Base-by-base conservation (phyloP, 495 filamentous ascomycete species). In the Coniosporium apollinis region DNA sequence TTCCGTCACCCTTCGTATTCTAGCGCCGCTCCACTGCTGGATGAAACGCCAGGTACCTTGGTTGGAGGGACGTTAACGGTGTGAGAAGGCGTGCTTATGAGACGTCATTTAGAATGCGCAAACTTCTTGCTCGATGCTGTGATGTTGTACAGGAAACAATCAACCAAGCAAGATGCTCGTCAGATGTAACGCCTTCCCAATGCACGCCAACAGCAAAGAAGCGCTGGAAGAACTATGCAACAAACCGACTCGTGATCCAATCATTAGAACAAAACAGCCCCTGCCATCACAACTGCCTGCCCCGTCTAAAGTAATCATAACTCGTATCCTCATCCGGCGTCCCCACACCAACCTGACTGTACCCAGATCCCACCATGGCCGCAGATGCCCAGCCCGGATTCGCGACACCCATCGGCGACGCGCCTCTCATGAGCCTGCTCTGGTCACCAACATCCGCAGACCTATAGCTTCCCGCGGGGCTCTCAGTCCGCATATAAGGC, bases 331-430 rank as follows among this genome's bases (percentile, higher is more conserved):
- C 41, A 10, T 18, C 40, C 17, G 29, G 20, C 37, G 13, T 33
- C 36, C 5, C 13, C 28, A 11, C 8, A 22, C 16, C 19, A 17
- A 9, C 30, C 39, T 18, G 36, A 36, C 25, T 19, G n/a, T n/a
- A n/a, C 37, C 14, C 37, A 11, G 9, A 41, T 31, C 22, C 15
- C 13, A 10, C 42, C 48, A 30, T 40, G 37, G 2, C 36, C 43
- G 6, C 41, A 41, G 1, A 33, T 33, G 16, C 33, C 21, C 1
- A 36, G 41, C 19, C 39, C 25, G 26, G 20, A 5, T 20, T 19
- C 15, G 20, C 19, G 9, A 40, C 34, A 4, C 54, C 56, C 52
- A 57, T 56, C 10, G 51, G 42, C 30, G 52, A 48, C 26, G 54
- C 54, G 17, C 41, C 37, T 4, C 34, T 18, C 5, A 56, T 35